These are phyloP conservation scores for Moricandia arvensis DNA, from an alignment of 345 rosid genomes.

Conservation along the genomic window DNA sequence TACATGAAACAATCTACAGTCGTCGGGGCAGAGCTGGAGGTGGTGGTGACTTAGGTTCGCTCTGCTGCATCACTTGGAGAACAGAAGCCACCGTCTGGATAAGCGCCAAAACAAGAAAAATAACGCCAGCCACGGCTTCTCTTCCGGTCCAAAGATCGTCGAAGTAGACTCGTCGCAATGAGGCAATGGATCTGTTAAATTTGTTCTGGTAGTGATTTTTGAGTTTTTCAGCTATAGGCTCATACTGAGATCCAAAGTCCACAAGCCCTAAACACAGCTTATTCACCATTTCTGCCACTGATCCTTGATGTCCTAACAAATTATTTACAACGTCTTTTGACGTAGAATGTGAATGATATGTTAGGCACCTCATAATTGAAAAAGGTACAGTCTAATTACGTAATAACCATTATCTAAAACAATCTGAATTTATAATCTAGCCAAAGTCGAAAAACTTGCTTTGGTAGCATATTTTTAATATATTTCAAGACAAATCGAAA, in stretches of 20 bases:
- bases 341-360: background rate
- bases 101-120: conserved; percentile 24
- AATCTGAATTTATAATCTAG: background rate
- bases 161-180: conserved; percentile 32
- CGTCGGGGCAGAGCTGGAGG: background rate
- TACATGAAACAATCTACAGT: background rate
- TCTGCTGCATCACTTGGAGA: conserved; percentile 16
- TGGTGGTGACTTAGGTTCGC: background rate
- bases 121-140: conserved; percentile 4
- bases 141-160: conserved; percentile 38
- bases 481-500: background rate
- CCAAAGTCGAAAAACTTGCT: background rate
- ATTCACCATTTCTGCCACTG: conserved; percentile 34
- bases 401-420: background rate
- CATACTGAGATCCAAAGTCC: background rate
- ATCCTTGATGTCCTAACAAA: conserved; percentile 15
- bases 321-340: background rate
- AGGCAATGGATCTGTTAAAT: conserved; percentile 22
- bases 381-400: background rate
- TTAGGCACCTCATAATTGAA: background rate
- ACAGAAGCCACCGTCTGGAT: conserved; percentile 27
- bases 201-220: conserved; percentile 16
- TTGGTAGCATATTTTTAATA: background rate
- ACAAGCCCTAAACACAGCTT: conserved; percentile 24
- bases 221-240: background rate